Percentiles rank a stretch among this genome's conserved stretches.
phyloP scores from a whole-genome alignment of 352 stramenopile species.

The Peronospora belbahrii region DNA sequence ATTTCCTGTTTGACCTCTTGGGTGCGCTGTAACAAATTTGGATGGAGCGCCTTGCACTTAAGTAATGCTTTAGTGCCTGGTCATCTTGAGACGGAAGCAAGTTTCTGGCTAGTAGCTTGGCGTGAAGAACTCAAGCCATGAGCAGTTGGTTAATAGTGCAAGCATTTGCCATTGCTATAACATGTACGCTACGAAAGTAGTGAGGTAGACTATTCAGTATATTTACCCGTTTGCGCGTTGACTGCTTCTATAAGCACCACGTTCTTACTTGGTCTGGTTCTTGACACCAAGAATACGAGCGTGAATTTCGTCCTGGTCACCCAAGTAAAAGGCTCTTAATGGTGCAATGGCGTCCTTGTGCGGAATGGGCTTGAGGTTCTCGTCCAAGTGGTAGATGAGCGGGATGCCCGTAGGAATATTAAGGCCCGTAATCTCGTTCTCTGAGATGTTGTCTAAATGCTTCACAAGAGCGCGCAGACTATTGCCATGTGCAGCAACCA shows the following conservation, averaged over 20 bases:
- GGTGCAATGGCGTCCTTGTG: conserved; percentile 83
- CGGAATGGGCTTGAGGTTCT: conserved; percentile 77
- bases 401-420: conserved; percentile 90
- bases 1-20: background rate
- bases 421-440: conserved; percentile 91
- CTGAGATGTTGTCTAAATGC: conserved; percentile 89
- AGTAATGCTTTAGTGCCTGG: too few species aligned
- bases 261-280: conserved; percentile 93
- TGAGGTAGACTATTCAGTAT: background rate
- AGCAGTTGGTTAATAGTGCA: too few species aligned
- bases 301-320: conserved; percentile 95
- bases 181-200: conserved; percentile 2
- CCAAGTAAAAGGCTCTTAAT: conserved; percentile 73
- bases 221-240: conserved; percentile 6
- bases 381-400: conserved; percentile 85
- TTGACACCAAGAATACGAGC: conserved; percentile 95
- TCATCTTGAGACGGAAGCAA: too few species aligned
- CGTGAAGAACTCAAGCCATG: too few species aligned
- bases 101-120: too few species aligned
- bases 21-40: too few species aligned
- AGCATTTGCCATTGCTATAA: too few species aligned
- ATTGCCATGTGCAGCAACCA: conserved; percentile 94
- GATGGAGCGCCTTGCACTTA: too few species aligned
- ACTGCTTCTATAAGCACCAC: background rate
- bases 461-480: conserved; percentile 89